A percentile compares a stretch with the other conserved stretches of the same genome.
Evolutionary conservation across 805 yeast genomes (phyloP).

Genomic region (Trichomonascus vanleenenianus): DNA sequence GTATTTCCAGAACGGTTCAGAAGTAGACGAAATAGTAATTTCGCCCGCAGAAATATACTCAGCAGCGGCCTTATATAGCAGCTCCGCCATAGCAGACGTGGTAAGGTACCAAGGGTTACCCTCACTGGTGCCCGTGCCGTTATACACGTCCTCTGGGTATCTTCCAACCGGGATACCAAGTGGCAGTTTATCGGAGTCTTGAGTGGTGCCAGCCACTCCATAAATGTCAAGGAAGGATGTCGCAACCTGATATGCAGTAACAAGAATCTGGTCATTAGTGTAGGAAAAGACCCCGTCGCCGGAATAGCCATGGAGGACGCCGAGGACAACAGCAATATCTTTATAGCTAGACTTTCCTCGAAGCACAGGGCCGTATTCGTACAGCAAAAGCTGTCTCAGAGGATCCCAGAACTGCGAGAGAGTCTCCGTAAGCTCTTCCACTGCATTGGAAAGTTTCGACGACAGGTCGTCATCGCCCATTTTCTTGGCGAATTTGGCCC

Average conservation of each 20-base stretch:
- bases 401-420: slow-evolving; percentile 12
- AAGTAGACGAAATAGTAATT: slow-evolving; percentile 14
- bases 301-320: slow-evolving; percentile 8
- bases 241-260: slow-evolving; percentile 49
- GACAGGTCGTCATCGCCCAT: slow-evolving; percentile 12
- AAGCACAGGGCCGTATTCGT: slow-evolving; percentile 11
- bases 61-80: slow-evolving; percentile 18
- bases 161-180: slow-evolving; percentile 72
- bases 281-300: slow-evolving; percentile 18
- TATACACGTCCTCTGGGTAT: slow-evolving; percentile 87
- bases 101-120: slow-evolving; percentile 92
- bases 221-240: slow-evolving; percentile 32
- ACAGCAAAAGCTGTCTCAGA: slow-evolving; percentile 5
- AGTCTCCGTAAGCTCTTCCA: slow-evolving; percentile 8
- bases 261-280: slow-evolving; percentile 23
- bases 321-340: slow-evolving; percentile 68
- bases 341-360: slow-evolving; percentile 61
- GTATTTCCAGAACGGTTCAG: slow-evolving; percentile 9
- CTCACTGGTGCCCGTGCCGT: slow-evolving; percentile 61
- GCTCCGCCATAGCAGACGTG: slow-evolving; percentile 31
- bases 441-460: slow-evolving; percentile 14
- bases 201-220: slow-evolving; percentile 7
- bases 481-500: slow-evolving; percentile 33
- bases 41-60: slow-evolving; percentile 10
- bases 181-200: slow-evolving; percentile 1